Evolutionary conservation across 768 basidiomycete genomes (phyloP), one percentile per base, ranked within the genome.

Genomic region (Heimioporus sp.): DNA sequence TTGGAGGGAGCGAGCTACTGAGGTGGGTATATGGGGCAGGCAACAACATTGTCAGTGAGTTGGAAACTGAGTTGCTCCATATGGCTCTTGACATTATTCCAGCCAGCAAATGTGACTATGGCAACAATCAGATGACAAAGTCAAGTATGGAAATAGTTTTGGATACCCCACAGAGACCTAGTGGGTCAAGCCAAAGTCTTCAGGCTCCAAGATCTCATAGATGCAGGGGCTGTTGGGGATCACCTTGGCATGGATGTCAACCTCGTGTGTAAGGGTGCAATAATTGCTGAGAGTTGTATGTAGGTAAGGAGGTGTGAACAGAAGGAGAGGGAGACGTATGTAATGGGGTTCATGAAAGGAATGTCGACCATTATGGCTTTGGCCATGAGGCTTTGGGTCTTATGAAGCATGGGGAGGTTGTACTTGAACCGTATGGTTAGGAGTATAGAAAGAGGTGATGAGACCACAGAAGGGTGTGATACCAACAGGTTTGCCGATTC

Each of bases 211-310:
- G 71, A 98, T 98, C 74, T 99, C 96, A 72, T 98, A 99, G 11
- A 97, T 99, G 64, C 90, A 92, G 2, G 97, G 97, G 80, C 98
- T 99, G 77, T 98, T 97, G 57, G 94, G 83, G 72, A 99, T 99
- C 36, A 97, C 97, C 81, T 99, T 99, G 75, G 97, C 97, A 72
- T 99, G 97, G 58, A 99, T 99, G 68, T 97, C 97, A 17, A 97
- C 97, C 86, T 99, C 98, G 86, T 99, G 97, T 24, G 97, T 99
- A 78, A 99, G 98, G 4, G 97, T 97, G 67, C 97, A 98, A 75
- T 98, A 99, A 15, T 97, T 97, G 50, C 95, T n/a, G 57, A 5
- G 49, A 13, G 43, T n/a, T 41, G 21, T 39, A 50, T n/a, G n/a
- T n/a, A n/a, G 42, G 34, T 40, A 10, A 8, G 38, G 39, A 7